phyloP scores from a whole-genome alignment of 2,329 filamentous ascomycete species.

The Venturia asperata region DNA sequence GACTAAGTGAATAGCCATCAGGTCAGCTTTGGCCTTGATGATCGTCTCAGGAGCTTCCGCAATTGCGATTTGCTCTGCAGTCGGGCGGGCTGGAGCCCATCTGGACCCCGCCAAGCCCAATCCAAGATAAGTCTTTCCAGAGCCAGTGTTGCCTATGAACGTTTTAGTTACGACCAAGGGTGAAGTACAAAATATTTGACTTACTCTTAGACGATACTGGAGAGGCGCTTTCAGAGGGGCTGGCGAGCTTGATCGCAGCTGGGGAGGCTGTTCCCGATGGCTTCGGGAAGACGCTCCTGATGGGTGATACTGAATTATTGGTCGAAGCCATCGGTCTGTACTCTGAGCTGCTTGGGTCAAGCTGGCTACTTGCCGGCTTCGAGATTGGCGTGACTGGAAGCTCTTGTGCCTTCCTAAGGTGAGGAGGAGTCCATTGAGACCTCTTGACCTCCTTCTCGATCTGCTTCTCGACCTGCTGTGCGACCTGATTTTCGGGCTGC shows the following conservation, averaged over 20 bases:
- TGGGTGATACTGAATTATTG: neutral
- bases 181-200: neutral
- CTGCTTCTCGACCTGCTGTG: too few species aligned
- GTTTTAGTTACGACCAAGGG: neutral
- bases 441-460: neutral
- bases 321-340: neutral
- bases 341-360: neutral
- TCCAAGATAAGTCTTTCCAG: neutral
- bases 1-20: neutral
- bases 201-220: neutral
- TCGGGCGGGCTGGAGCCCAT: neutral
- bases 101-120: neutral
- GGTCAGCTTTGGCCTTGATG: neutral
- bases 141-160: neutral
- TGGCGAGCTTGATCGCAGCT: neutral
- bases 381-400: neutral
- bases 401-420: neutral
- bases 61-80: neutral
- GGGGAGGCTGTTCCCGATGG: neutral
- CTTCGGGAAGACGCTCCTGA: neutral
- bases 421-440: neutral
- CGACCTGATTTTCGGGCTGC: too few species aligned
- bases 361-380: neutral
- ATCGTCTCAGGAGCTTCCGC: neutral
- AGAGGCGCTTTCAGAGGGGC: neutral